Evolutionary conservation across 768 basidiomycete species (phyloP).

Genomic region (Mycena crocata): DNA sequence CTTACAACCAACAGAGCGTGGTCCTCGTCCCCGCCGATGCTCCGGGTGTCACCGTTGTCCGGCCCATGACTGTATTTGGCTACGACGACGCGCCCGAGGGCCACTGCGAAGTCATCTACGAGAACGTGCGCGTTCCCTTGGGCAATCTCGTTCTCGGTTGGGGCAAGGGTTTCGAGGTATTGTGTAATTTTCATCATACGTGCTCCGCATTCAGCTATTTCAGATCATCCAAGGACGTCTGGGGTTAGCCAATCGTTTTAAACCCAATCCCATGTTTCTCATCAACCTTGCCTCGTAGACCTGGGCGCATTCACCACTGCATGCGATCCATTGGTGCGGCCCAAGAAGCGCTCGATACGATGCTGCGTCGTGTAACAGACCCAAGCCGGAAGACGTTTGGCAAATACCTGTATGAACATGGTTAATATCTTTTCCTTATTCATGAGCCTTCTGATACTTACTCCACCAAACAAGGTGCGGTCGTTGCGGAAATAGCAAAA

Average conservation of each 20-base stretch:
- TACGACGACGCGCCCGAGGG: conserved; percentile 97
- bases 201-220: neutral
- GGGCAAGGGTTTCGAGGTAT: conserved; percentile 94
- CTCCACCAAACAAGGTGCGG: conserved; percentile 66
- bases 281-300: conserved; percentile 57
- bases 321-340: conserved; percentile 97
- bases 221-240: conserved; percentile 95
- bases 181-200: conserved; percentile 12
- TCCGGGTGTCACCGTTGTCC: conserved; percentile 87
- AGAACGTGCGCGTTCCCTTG: conserved; percentile 91
- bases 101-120: conserved; percentile 95
- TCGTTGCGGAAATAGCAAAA: conserved; percentile 91
- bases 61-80: conserved; percentile 95
- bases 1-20: conserved; percentile 90
- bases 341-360: conserved; percentile 83
- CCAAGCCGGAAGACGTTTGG: conserved; percentile 93
- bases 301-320: conserved; percentile 97
- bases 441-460: neutral
- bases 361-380: conserved; percentile 95
- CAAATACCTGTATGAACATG: conserved; percentile 91
- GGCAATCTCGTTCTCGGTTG: conserved; percentile 89
- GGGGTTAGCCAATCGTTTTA: conserved; percentile 62
- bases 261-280: neutral
- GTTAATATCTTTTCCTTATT: conserved; percentile 48
- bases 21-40: conserved; percentile 92